Evolutionary conservation across 768 basidiomycete genomes (phyloP).

Genomic region (Tricholoma sp.): DNA sequence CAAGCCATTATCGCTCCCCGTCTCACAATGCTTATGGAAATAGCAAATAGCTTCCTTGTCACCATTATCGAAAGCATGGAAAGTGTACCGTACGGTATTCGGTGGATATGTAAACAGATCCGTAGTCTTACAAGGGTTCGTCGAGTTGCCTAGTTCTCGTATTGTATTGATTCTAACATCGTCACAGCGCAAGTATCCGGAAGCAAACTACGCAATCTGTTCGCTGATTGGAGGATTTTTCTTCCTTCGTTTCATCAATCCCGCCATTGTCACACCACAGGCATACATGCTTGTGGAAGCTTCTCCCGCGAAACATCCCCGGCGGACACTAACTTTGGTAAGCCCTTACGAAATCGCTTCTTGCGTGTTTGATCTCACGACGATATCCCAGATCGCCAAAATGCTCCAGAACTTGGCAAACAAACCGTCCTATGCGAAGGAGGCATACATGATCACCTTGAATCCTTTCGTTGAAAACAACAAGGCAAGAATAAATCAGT

Average conservation of each 20-base stretch:
- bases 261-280: slow-evolving; percentile 97
- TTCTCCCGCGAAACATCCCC: slow-evolving; percentile 95
- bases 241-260: slow-evolving; percentile 99
- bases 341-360: background rate
- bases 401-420: slow-evolving; percentile 99
- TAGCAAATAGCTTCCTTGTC: slow-evolving; percentile 93
- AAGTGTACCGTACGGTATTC: slow-evolving; percentile 96
- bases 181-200: slow-evolving; percentile 93
- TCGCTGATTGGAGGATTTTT: slow-evolving; percentile 99
- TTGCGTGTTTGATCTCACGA: slow-evolving; percentile 4
- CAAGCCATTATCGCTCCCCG: slow-evolving; percentile 98
- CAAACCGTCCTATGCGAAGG: slow-evolving; percentile 97
- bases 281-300: slow-evolving; percentile 99
- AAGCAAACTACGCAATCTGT: slow-evolving; percentile 97
- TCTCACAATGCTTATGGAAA: slow-evolving; percentile 99
- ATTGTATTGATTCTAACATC: background rate
- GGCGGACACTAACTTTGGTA: slow-evolving; percentile 88
- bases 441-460: slow-evolving; percentile 96
- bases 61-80: slow-evolving; percentile 99
- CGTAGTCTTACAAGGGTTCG: slow-evolving; percentile 89
- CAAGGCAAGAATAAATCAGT: slow-evolving; percentile 95
- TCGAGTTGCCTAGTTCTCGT: slow-evolving; percentile 7
- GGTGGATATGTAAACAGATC: slow-evolving; percentile 99
- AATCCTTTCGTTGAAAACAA: slow-evolving; percentile 99
- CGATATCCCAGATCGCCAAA: slow-evolving; percentile 78